Conservation (phyloP, 768 basidiomycete species). For the Psilocybe azurescens region DNA sequence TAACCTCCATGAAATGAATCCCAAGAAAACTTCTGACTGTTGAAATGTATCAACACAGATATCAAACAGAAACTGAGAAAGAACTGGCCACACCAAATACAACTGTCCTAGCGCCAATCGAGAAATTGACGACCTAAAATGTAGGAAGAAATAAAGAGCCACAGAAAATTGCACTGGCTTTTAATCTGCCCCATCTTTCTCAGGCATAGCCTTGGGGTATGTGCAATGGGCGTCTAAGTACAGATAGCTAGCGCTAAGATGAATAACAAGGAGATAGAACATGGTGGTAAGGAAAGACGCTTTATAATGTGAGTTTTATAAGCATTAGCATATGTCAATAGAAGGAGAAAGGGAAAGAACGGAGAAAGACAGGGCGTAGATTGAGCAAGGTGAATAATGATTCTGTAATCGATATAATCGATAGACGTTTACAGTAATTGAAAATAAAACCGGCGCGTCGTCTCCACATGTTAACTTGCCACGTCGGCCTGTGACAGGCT, state of each 20-base stretch:
- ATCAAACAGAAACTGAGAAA: not conserved
- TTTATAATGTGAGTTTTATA: not conserved
- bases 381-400: not conserved
- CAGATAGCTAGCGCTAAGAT: not conserved
- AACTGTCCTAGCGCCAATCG: not conserved
- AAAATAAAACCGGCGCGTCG: too few species aligned
- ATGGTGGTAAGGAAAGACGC: not conserved
- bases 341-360: too few species aligned
- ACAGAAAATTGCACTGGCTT: constrained; percentile 13
- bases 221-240: not conserved
- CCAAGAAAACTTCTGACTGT: not conserved
- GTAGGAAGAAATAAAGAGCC: not conserved
- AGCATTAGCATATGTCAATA: not conserved
- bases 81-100: constrained; percentile 1
- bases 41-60: not conserved
- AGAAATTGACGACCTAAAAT: not conserved
- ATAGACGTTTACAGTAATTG: too few species aligned
- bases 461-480: not conserved
- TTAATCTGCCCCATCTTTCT: constrained; percentile 13
- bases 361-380: not conserved
- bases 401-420: too few species aligned
- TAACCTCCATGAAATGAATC: not conserved
- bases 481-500: not conserved
- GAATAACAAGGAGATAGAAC: not conserved
- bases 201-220: constrained; percentile 7